Evolutionary conservation across 352 stramenopile species (phyloP).

Genomic region (Phytophthora cryptogea): DNA sequence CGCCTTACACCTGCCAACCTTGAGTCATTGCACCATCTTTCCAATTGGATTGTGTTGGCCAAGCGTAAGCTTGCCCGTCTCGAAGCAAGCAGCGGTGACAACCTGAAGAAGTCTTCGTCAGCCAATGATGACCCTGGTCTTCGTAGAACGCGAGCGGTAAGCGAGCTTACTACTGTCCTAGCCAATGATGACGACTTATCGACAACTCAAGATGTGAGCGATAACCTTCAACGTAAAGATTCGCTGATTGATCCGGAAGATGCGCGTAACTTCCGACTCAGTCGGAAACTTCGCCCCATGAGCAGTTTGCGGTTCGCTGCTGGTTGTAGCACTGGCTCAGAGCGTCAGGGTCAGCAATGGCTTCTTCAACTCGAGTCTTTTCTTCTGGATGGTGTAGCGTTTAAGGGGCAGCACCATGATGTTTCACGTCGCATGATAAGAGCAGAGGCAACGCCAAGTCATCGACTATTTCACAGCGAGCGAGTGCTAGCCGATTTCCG

Average conservation of each 20-base stretch:
- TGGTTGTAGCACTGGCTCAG: slow-evolving; percentile 51
- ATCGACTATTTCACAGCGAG: slow-evolving; percentile 86
- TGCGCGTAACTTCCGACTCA: slow-evolving; percentile 60
- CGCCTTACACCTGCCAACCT: slow-evolving; percentile 63
- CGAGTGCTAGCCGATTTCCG: slow-evolving; percentile 72
- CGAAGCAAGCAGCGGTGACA: slow-evolving; percentile 34
- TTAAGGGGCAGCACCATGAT: slow-evolving; percentile 34
- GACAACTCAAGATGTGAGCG: neutral
- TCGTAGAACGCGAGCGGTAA: slow-evolving; percentile 41
- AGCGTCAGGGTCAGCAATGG: slow-evolving; percentile 64
- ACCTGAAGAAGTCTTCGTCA: slow-evolving; percentile 12
- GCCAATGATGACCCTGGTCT: slow-evolving; percentile 29
- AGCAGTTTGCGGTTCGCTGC: slow-evolving; percentile 81
- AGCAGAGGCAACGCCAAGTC: slow-evolving; percentile 48
- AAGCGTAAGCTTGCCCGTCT: slow-evolving; percentile 74
- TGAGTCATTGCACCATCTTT: slow-evolving; percentile 74
- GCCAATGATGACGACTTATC: slow-evolving; percentile 44
- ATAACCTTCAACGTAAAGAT: slow-evolving; percentile 30
- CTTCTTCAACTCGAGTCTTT: slow-evolving; percentile 76
- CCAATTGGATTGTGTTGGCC: slow-evolving; percentile 80
- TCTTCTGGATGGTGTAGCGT: slow-evolving; percentile 55
- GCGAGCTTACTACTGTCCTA: slow-evolving; percentile 49
- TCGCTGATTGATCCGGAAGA: slow-evolving; percentile 38
- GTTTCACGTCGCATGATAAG: slow-evolving; percentile 2
- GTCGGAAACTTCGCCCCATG: slow-evolving; percentile 78